Conservation (phyloP, 2,329 filamentous ascomycete species). For the Ceratocystis eucalypticola region DNA sequence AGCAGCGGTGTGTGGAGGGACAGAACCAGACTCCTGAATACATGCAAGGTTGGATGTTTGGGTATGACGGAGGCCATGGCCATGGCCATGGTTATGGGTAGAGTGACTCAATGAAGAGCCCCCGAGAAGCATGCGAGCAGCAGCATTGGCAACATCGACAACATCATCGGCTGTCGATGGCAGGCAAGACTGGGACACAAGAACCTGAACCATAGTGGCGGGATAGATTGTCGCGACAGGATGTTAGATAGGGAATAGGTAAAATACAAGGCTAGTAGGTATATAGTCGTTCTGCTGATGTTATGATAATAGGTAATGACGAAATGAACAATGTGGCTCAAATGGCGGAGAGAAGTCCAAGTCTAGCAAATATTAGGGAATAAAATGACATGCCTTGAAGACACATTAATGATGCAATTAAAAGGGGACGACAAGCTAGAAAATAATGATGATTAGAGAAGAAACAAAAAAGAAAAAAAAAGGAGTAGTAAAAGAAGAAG, state of each 20-base stretch:
- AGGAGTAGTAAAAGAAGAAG: not conserved
- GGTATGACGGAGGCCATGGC: not conserved
- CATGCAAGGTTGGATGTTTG: not conserved
- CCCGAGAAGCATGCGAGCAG: conserved; percentile 12
- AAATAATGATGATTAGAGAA: not conserved
- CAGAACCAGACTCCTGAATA: not conserved
- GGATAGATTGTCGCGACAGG: not conserved
- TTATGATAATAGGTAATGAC: not conserved
- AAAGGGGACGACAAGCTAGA: not conserved
- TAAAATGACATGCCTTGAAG: not conserved
- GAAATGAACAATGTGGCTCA: not conserved
- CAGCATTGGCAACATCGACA: conserved; percentile 7
- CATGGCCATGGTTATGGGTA: not conserved
- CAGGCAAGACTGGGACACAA: not conserved
- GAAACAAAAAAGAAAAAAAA: not conserved
- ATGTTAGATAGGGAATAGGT: not conserved
- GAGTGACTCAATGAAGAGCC: conserved; percentile 1
- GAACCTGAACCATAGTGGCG: conserved; percentile 8
- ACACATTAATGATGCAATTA: not conserved
- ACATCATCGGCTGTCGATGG: conserved; percentile 1
- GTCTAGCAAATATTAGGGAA: not conserved
- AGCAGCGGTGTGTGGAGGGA: not conserved
- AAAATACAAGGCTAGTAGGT: not conserved
- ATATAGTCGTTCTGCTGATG: not conserved
- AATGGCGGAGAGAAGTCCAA: not conserved